Base-by-base conservation (phyloP, 2,329 filamentous ascomycete genomes). In the Chaetomiaceae sp. region DNA sequence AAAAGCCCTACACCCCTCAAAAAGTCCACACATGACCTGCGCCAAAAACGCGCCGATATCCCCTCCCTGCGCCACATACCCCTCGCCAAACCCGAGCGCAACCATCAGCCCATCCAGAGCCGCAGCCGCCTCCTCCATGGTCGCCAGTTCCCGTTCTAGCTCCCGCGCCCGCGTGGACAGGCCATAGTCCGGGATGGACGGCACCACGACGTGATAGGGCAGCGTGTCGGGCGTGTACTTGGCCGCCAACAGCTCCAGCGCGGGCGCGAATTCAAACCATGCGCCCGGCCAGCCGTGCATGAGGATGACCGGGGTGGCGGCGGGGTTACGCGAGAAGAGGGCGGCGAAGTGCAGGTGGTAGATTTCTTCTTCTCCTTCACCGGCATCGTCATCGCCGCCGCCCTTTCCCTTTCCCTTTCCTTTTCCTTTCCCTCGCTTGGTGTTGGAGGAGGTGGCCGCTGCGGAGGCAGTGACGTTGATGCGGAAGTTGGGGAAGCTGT, bases 151-250 rank as follows among this genome's bases (percentile, higher is more conserved):
- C n/a, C n/a, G 55, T 0, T 59, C 64, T 58, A 73, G 78, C 56
- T 80, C 65, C 13, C 65, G 67, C 14, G 29, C 42, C 34, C 41
- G 65, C 1, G 71, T 72, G 0, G 77, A 80, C 53, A 78, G 49
- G 0, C 71, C 71, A 58, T 78, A 84, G 11, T 79, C 81, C 0
- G 79, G 77, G 2, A 83, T 66, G 0, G 75, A 79, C 0, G 80
- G 81, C 0, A 77, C 73, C 34, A 84, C 71, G 44, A 84, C 64
- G 58, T 84, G 79, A 61, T 79, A 84, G 0, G 80, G 80, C 9
- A 83, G 66, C 0, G 69, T 71, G 1, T 74, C 67, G 0, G 78
- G 71, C 0, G 72, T 72, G 61, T 82, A 81, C 48, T 75, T 76
- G 2, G 68, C 60, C 34, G 64, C 64, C 1, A 84, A 62, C 2